Base-by-base conservation (phyloP, 2,329 filamentous ascomycete species). In the Trichophyton verrucosum region DNA sequence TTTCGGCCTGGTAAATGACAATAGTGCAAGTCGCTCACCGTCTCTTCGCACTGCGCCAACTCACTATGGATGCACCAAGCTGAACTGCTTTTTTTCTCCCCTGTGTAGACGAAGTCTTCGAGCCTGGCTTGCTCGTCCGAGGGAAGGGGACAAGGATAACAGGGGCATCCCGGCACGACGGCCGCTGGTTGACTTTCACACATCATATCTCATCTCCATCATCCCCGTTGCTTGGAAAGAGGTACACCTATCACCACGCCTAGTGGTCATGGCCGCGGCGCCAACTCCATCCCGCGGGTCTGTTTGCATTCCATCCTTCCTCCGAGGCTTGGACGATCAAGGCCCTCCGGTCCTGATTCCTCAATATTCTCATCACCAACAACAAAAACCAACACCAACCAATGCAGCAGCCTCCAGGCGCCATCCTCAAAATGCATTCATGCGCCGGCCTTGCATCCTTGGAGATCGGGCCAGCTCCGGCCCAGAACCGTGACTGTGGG, bases 401-500 rank as follows among this genome's bases (percentile, higher is more conserved):
- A 33, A 36, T 15, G 9, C 51, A 3, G 15, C 51, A 27, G 24
- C 20, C 20, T 22, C 20, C 46, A 47, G 7, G 17, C 20, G 44
- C 20, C 22, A 15, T 53, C 3, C 30, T 55, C 51, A 11, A 30
- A 44, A 55, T 33, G 51, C 51, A 17, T 36, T 15, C 30, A 55
- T 55, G 27, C 49, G 15, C 51, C 51, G 15, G 51, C 8, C 13
- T 55, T 55, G 30, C 27, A 55, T 36, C 51, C 51, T 27, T 55
- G 51, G 51, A 13, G 51, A 55, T 55, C 51, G 51, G 30, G 13
- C 27, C 51, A 55, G 24, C 51, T 36, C 51, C 51, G 51, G 51
- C 51, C 51, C 51, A 55, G 51, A 55, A 55, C 51, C 51, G 51
- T 55, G 51, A 55, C 30, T 15, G 51, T 20, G 51, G 51, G 51